These are phyloP conservation scores for Cordia subcordata DNA, from an alignment of 257 asterid genomes.

Conservation along the genomic window DNA sequence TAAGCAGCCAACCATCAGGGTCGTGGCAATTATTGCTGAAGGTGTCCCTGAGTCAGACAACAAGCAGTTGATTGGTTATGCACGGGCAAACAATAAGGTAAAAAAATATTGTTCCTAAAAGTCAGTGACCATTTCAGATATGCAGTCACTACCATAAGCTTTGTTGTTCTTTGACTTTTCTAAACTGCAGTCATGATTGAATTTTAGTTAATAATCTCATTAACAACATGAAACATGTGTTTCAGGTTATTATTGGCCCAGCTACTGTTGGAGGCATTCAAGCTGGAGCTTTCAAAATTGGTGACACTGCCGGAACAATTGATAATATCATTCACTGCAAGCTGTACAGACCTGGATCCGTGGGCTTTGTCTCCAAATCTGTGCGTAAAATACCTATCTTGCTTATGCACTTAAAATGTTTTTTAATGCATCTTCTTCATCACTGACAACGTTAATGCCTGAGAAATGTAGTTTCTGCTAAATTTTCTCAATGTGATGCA, in stretches of 20 bases:
- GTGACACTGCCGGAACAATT: constrained; percentile 98
- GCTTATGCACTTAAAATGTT: neutral
- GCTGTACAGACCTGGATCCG: constrained; percentile 95
- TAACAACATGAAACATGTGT: constrained; percentile 1
- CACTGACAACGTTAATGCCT: neutral
- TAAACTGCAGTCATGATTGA: neutral
- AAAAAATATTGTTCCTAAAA: neutral
- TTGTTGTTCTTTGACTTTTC: too few species aligned
- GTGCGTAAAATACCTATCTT: constrained; percentile 38
- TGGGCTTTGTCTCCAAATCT: constrained; percentile 98
- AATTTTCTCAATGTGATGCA: too few species aligned
- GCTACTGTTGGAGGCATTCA: constrained; percentile 99
- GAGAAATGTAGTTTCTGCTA: too few species aligned
- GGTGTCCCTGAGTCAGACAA: constrained; percentile 97
- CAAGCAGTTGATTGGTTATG: constrained; percentile 95
- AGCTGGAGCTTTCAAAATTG: constrained; percentile 99
- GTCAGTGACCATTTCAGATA: too few species aligned
- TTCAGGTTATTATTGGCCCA: constrained; percentile 91
- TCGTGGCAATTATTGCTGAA: constrained; percentile 96
- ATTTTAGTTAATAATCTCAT: constrained; percentile 5
- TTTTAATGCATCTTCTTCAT: neutral
- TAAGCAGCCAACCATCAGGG: constrained; percentile 93
- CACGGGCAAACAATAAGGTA: constrained; percentile 96
- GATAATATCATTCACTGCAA: constrained; percentile 93
- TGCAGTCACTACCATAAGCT: too few species aligned